Evolutionary conservation across 2,329 filamentous ascomycete species (phyloP), one percentile per base, ranked within the genome.

Genomic region (Cercospora canescens): DNA sequence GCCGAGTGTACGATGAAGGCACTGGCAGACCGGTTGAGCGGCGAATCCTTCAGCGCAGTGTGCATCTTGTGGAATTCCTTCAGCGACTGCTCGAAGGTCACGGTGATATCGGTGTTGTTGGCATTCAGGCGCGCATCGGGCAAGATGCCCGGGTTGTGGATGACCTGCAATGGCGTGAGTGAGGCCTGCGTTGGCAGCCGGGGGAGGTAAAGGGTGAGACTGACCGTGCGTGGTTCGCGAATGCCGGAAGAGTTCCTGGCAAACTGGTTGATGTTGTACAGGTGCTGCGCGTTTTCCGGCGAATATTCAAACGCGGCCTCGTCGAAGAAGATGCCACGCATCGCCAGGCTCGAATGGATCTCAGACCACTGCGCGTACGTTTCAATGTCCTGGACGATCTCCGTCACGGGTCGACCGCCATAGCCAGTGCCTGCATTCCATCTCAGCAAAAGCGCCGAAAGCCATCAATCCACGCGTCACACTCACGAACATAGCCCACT

Each of bases 301-400:
- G 62, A 39, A 37, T 65, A 68, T 65, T 70, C 63, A 18, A 65
- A 67, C 1, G 69, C 70, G 9, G 70, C 67, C 61, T 73, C 72
- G 60, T 75, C 73, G 59, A 75, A 63, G 62, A 75, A 75, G n/a
- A 75, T 73, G 63, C 72, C 73, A n/a, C 71, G 68, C 48, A 73
- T 56, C 8, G 57, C 63, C 26, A 70, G 65, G 60, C 71, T 70
- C 32, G 70, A 66, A n/a, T 66, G 54, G 21, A 60, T 63, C 26
- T 64, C 58, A 6, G 65, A 54, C 73, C 74, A 75, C 26, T 60
- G 58, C 12, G 68, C 66, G 60, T 75, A 75, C 35, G 69, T 62
- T 35, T 50, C 28, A 21, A 76, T 68, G 12, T 76, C 71, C 3
- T 64, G 52, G 28, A 65, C 56, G 2, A 74, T 67, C 8, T 66